A percentile compares a stretch with the other conserved stretches of the same genome.
These are phyloP conservation scores for Arthrinium phaeospermum DNA, from an alignment of 2,329 filamentous ascomycete genomes.

Conservation along the genomic window DNA sequence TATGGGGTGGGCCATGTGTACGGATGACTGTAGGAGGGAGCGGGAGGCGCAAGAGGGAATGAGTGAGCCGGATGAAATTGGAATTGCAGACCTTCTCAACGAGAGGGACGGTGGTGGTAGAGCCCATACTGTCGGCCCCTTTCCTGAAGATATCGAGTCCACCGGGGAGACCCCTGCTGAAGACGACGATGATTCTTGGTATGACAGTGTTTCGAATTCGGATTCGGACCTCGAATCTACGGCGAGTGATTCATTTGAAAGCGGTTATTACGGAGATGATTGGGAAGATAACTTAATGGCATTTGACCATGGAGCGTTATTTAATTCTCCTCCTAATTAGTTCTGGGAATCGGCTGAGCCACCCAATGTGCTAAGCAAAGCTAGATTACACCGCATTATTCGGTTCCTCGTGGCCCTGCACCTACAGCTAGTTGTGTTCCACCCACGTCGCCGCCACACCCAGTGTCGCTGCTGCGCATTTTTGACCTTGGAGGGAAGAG, in stretches of 20 bases:
- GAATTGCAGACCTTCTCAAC: no score
- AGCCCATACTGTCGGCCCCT: not conserved
- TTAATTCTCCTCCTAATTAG: not conserved
- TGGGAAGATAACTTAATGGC: not conserved
- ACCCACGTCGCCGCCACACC: not conserved
- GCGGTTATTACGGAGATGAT: not conserved
- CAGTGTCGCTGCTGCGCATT: not conserved
- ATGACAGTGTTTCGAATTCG: no score
- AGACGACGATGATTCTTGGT: no score
- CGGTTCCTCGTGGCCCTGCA: not conserved
- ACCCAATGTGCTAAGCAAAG: not conserved
- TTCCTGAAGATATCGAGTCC: not conserved
- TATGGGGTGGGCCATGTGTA: not conserved
- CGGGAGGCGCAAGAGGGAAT: not conserved
- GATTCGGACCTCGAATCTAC: no score
- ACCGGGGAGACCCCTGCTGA: no score
- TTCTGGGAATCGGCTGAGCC: not conserved
- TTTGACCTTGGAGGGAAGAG: not conserved
- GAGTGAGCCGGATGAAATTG: no score
- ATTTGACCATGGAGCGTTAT: not conserved
- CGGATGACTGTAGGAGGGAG: not conserved
- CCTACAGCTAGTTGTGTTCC: not conserved
- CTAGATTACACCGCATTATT: not conserved
- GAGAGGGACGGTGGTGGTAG: not conserved
- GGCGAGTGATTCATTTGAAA: no score